phyloP scores from a whole-genome alignment of 2,329 filamentous ascomycete genomes.

The Trichoderma sp. region DNA sequence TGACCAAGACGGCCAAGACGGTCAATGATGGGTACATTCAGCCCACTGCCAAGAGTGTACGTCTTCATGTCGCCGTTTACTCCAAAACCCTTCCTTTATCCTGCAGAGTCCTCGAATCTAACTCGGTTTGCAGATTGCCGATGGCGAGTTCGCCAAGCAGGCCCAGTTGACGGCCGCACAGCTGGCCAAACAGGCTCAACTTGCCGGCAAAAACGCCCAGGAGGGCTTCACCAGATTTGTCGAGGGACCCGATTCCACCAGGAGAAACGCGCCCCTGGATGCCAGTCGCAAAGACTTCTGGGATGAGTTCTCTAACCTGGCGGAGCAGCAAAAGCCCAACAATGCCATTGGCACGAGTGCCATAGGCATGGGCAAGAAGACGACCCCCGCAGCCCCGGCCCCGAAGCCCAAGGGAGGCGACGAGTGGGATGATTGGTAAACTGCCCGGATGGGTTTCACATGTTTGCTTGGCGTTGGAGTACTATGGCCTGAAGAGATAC shows the following conservation, averaged over 20 bases:
- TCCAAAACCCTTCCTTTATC: too few species aligned
- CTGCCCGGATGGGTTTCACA: slow-evolving; percentile 38
- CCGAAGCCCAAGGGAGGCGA: slow-evolving; percentile 53
- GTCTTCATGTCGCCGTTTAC: neutral
- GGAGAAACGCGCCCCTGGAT: slow-evolving; percentile 50
- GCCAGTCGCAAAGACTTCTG: slow-evolving; percentile 82
- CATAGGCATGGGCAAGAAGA: slow-evolving; percentile 57
- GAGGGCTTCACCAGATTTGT: slow-evolving; percentile 85
- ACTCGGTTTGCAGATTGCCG: slow-evolving; percentile 63
- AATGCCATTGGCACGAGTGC: slow-evolving; percentile 62
- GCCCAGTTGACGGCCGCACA: slow-evolving; percentile 64
- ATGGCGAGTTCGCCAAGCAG: slow-evolving; percentile 74
- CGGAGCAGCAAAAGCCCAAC: slow-evolving; percentile 55
- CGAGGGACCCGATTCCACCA: slow-evolving; percentile 63
- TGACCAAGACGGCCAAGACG: slow-evolving; percentile 86
- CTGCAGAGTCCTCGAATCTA: slow-evolving; percentile 28
- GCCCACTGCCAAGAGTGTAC: slow-evolving; percentile 67
- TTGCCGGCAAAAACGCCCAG: slow-evolving; percentile 73
- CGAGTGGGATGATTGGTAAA: slow-evolving; percentile 67
- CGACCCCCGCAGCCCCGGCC: slow-evolving; percentile 38
- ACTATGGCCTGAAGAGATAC: slow-evolving; percentile 32
- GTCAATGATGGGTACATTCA: slow-evolving; percentile 92
- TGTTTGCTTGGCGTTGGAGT: slow-evolving; percentile 27
- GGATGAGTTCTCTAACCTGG: slow-evolving; percentile 81
- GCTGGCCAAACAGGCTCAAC: slow-evolving; percentile 66